A percentile compares a stretch with the other conserved stretches of the same genome.
Conservation (phyloP, 805 yeast genomes). For the Saccharomycopsis sp. region DNA sequence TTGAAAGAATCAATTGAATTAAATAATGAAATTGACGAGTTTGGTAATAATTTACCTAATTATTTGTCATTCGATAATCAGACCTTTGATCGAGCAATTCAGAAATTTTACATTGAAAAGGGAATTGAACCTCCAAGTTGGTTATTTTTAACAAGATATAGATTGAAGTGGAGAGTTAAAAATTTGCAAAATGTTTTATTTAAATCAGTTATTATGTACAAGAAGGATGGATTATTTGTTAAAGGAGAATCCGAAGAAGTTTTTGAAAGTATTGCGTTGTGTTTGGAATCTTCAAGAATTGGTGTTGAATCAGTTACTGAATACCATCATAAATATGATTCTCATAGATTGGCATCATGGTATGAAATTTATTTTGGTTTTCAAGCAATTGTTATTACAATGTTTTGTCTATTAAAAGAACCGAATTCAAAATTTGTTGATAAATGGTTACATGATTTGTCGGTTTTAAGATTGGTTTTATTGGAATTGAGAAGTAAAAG, state of each 20-base stretch:
- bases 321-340: slow-evolving; percentile 21
- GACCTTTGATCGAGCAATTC: slow-evolving; percentile 26
- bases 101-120: slow-evolving; percentile 20
- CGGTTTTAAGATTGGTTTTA: slow-evolving; percentile 16
- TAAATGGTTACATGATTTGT: slow-evolving; percentile 31
- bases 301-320: slow-evolving; percentile 44
- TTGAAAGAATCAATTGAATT: slow-evolving; percentile 44
- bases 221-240: slow-evolving; percentile 35
- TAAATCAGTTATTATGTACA: slow-evolving; percentile 51
- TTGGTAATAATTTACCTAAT: slow-evolving; percentile 36
- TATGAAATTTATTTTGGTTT: slow-evolving; percentile 56
- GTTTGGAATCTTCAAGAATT: slow-evolving; percentile 44
- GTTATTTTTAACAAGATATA: slow-evolving; percentile 46
- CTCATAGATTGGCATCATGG: slow-evolving; percentile 39
- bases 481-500: neutral
- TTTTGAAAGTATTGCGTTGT: slow-evolving; percentile 42
- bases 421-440: slow-evolving; percentile 38
- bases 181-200: slow-evolving; percentile 49
- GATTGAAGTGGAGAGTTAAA: slow-evolving; percentile 53
- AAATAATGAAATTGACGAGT: slow-evolving; percentile 36
- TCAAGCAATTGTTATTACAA: slow-evolving; percentile 56
- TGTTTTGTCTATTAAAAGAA: slow-evolving; percentile 46
- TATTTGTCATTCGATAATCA: slow-evolving; percentile 39
- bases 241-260: slow-evolving; percentile 36
- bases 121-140: slow-evolving; percentile 34